These are phyloP conservation scores for Botrytis porri DNA, from an alignment of 2,329 filamentous ascomycete species.

Conservation along the genomic window DNA sequence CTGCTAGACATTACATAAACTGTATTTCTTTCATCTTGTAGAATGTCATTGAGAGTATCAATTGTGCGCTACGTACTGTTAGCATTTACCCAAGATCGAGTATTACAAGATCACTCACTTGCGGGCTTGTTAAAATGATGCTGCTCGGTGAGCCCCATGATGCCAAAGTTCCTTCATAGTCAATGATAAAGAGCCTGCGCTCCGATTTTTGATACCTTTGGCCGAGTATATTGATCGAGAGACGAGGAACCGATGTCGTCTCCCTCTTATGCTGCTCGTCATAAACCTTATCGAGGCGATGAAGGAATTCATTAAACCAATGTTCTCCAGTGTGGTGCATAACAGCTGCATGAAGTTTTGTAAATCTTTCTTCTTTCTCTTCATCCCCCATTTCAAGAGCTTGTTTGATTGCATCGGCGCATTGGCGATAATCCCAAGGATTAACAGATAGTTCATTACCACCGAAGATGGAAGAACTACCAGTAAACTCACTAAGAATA, in stretches of 20 bases:
- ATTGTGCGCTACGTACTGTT: conserved; percentile 62
- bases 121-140: conserved; percentile 81
- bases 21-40: conserved; percentile 75
- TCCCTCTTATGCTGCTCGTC: conserved; percentile 82
- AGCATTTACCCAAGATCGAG: conserved; percentile 15
- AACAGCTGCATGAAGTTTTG: conserved; percentile 68
- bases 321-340: conserved; percentile 77
- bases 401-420: conserved; percentile 78
- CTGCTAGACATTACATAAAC: conserved; percentile 94
- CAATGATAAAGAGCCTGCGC: conserved; percentile 79
- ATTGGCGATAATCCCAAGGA: conserved; percentile 90
- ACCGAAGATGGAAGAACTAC: conserved; percentile 81
- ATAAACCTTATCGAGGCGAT: conserved; percentile 70
- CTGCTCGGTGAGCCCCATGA: conserved; percentile 81
- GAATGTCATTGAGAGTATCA: conserved; percentile 76
- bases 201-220: conserved; percentile 64
- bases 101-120: conserved; percentile 39
- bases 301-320: conserved; percentile 78
- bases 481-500: conserved; percentile 93
- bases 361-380: conserved; percentile 74
- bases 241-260: conserved; percentile 79
- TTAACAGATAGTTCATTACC: conserved; percentile 82
- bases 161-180: conserved; percentile 90
- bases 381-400: conserved; percentile 76
- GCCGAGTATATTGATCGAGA: conserved; percentile 65